A percentile compares a stretch with the other conserved stretches of the same genome.
Evolutionary conservation across 345 rosid genomes (phyloP).

Genomic region (Citrus trifoliata): DNA sequence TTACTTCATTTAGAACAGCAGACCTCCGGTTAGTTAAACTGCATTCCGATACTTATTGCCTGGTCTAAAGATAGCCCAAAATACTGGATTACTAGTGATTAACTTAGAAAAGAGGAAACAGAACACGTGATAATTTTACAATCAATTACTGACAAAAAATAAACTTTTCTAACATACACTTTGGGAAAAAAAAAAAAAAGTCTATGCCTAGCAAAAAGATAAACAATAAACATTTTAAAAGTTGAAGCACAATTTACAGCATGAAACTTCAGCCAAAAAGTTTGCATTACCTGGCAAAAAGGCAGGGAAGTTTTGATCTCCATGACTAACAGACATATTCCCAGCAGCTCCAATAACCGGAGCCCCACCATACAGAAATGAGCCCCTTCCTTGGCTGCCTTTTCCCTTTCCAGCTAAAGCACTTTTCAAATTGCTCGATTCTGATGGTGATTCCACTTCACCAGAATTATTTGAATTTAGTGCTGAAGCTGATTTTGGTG

Average conservation of each 20-base stretch:
- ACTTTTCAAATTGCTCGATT: constrained; percentile 49
- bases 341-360: constrained; percentile 68
- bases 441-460: constrained; percentile 55
- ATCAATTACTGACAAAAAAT: background rate
- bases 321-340: constrained; percentile 54
- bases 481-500: constrained; percentile 46
- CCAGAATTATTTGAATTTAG: constrained; percentile 47
- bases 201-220: background rate
- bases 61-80: background rate
- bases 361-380: constrained; percentile 66
- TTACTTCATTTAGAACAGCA: background rate
- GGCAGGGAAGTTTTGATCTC: constrained; percentile 79
- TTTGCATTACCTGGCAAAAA: constrained; percentile 70
- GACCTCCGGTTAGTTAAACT: background rate
- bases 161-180: background rate
- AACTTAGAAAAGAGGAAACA: background rate
- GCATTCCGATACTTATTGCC: background rate
- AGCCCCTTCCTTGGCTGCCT: constrained; percentile 58
- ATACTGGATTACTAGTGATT: background rate
- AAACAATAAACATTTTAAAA: background rate
- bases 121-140: background rate
- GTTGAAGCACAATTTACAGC: background rate
- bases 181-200: too few species aligned
- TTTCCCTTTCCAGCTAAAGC: constrained; percentile 68
- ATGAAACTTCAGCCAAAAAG: background rate